Conservation (phyloP, 2,329 filamentous ascomycete species). For the Venturiaceae sp. region DNA sequence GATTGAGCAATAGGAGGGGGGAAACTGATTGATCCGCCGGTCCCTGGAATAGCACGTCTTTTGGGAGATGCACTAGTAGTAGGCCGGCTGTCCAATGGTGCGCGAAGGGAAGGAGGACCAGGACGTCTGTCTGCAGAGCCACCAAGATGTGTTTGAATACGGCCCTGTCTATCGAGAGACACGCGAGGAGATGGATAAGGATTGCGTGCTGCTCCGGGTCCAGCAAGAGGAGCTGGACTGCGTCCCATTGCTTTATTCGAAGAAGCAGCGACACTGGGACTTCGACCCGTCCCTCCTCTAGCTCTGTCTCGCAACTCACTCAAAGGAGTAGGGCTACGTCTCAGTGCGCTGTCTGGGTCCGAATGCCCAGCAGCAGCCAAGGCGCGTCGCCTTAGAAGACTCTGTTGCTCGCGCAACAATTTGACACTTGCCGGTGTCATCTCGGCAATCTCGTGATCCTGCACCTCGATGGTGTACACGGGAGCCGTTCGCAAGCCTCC, state of each 20-base stretch:
- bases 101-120: no score
- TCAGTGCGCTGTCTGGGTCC: not conserved
- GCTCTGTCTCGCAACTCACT: not conserved
- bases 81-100: not conserved
- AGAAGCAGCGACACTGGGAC: not conserved
- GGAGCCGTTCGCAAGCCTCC: not conserved
- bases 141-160: not conserved
- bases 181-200: not conserved
- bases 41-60: no score
- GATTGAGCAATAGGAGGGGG: no score
- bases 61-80: not conserved
- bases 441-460: not conserved
- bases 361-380: not conserved
- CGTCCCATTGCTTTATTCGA: not conserved
- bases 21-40: no score
- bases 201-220: not conserved
- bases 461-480: not conserved
- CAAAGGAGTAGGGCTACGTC: not conserved
- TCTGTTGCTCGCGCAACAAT: not conserved
- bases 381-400: not conserved
- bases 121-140: not conserved
- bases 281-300: not conserved
- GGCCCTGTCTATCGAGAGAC: not conserved
- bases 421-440: conserved; percentile 1
- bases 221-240: not conserved